phyloP scores from a whole-genome alignment of 306 rosid species.

The Pueraria montana region DNA sequence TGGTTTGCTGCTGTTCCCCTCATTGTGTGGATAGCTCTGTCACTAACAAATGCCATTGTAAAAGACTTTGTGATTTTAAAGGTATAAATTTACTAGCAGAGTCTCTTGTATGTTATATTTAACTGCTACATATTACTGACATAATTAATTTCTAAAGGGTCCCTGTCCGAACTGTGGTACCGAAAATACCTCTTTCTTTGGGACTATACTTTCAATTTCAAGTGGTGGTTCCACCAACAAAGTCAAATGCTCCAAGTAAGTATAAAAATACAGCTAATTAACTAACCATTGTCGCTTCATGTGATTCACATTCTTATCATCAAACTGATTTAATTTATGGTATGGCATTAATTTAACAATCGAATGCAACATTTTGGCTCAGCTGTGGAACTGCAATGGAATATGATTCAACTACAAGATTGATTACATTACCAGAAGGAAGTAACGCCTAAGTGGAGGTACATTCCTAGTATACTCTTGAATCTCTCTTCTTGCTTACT shows the following conservation, averaged over 20 bases:
- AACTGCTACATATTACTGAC: constrained; percentile 28
- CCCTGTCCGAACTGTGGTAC: constrained; percentile 96
- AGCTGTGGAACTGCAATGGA: constrained; percentile 82
- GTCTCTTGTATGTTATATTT: neutral
- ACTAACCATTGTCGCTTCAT: constrained; percentile 11
- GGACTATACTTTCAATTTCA: constrained; percentile 83
- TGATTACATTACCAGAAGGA: constrained; percentile 97
- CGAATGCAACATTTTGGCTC: constrained; percentile 41
- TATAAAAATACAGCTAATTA: neutral
- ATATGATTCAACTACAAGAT: constrained; percentile 71
- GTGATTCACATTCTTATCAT: constrained; percentile 29
- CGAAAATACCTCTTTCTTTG: constrained; percentile 91
- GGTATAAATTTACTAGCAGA: constrained; percentile 56
- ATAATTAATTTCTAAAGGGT: constrained; percentile 58
- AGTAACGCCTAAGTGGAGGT: constrained; percentile 72
- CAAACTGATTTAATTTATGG: constrained; percentile 2
- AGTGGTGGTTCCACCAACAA: constrained; percentile 80
- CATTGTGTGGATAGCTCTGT: constrained; percentile 77
- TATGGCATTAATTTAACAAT: constrained; percentile 12
- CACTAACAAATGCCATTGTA: constrained; percentile 76
- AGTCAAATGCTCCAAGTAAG: constrained; percentile 84
- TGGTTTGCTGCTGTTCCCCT: constrained; percentile 99
- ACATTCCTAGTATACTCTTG: constrained; percentile 27
- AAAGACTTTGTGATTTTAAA: constrained; percentile 88
- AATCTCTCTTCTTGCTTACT: constrained; percentile 16